Base-by-base conservation (phyloP, 371 early-diverging fungal species). In the Paraphysoderma sedebokerense region DNA sequence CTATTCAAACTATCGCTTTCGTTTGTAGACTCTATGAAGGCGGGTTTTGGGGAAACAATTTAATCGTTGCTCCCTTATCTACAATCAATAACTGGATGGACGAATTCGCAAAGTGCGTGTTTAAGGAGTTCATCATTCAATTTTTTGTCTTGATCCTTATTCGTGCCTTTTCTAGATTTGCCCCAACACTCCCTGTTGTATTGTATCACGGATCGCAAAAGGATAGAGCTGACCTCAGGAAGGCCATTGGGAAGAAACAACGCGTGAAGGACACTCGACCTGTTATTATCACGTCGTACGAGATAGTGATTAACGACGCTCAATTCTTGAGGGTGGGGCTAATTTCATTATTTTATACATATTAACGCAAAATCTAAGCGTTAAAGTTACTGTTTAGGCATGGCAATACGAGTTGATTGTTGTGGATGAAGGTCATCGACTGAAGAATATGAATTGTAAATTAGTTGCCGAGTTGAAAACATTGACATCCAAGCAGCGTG, bases 71-170 rank as follows among this genome's bases (percentile, higher is more conserved):
- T 1, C 99, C 99, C 8, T 66, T 98, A 24, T 86, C 90, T 15
- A 96, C 96, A 1, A 67, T 99, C 34, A 78, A 84, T 26, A 98
- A 98, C 68, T 99, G 99, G 99, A 82, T 82, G 26, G 74, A 78
- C 29, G 99, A 98, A 60, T 87, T 98, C 60, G 75, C 81, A 38
- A 68, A 84, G 70, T 87, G 70, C 56, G 40, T 37, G n/a, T n/a
- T n/a, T n/a, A n/a, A n/a, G n/a, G n/a, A n/a, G n/a, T n/a, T n/a
- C n/a, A n/a, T n/a, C n/a, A n/a, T n/a, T n/a, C n/a, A n/a, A n/a
- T n/a, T n/a, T n/a, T n/a, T n/a, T n/a, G n/a, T n/a, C n/a, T n/a
- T n/a, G n/a, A n/a, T n/a, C n/a, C n/a, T 23, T 27, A 39, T 22
- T 19, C 19, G 12, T 8, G 30, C 3, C 31, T 19, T 6, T 31